Evolutionary conservation across 768 basidiomycete species (phyloP).

Genomic region (Trametes sanguinea): DNA sequence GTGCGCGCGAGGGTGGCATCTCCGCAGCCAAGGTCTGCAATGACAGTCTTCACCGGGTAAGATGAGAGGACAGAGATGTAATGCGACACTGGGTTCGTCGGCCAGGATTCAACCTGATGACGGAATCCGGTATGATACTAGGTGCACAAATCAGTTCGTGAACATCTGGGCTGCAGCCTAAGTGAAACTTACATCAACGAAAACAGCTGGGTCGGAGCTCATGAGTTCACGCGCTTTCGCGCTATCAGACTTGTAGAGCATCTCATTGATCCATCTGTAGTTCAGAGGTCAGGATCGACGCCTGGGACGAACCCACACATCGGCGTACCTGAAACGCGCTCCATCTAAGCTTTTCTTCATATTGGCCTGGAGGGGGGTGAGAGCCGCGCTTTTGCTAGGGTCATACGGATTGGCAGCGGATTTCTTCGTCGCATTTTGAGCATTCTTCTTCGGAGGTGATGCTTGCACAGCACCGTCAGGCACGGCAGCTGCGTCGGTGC

Average conservation of each 20-base stretch:
- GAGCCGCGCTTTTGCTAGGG: conserved; percentile 27
- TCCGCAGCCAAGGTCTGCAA: conserved; percentile 95
- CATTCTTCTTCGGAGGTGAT: background rate
- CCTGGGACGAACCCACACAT: conserved; percentile 17
- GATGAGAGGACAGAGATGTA: conserved; percentile 67
- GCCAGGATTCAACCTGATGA: conserved; percentile 90
- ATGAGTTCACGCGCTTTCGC: conserved; percentile 76
- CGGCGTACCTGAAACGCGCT: conserved; percentile 77
- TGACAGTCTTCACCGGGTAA: conserved; percentile 66
- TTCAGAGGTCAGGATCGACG: background rate
- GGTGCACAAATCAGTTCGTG: background rate
- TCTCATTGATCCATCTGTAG: conserved; percentile 88
- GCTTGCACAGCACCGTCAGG: too few species aligned
- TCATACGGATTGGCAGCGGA: conserved; percentile 2
- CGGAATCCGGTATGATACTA: conserved; percentile 95
- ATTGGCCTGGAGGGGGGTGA: conserved; percentile 73
- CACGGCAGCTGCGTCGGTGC: background rate
- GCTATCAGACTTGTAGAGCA: conserved; percentile 86
- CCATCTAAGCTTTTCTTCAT: conserved; percentile 84
- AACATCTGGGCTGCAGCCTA: background rate
- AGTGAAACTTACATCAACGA: conserved; percentile 65
- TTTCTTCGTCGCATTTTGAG: conserved; percentile 4
- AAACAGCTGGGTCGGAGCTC: conserved; percentile 77
- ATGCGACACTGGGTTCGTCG: conserved; percentile 87
- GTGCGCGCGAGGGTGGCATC: conserved; percentile 85